A percentile compares a stretch with the other conserved stretches of the same genome.
These are phyloP conservation scores for Starmerella ratchasimensis DNA, from an alignment of 805 yeast species.

Conservation along the genomic window DNA sequence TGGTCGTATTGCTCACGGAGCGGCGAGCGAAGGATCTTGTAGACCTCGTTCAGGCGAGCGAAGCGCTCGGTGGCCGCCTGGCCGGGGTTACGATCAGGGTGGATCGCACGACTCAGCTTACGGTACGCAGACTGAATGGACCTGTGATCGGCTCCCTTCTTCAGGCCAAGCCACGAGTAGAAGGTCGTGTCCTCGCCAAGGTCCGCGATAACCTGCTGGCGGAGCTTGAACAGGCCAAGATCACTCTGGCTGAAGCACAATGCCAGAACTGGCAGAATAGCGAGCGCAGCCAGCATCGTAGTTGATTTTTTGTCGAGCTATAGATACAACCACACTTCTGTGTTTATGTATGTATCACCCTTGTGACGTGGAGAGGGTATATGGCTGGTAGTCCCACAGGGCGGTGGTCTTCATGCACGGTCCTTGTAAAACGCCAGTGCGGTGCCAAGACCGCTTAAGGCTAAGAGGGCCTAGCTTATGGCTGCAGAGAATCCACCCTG, in stretches of 20 bases:
- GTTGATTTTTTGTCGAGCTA: background rate
- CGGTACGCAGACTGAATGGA: constrained; percentile 37
- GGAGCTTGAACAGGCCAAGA: constrained; percentile 64
- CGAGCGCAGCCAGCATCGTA: constrained; percentile 1
- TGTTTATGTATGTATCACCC: too few relatives aligned
- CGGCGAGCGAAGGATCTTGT: constrained; percentile 51
- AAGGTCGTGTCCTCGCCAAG: constrained; percentile 50
- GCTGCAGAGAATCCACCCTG: too few relatives aligned
- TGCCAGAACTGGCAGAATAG: constrained; percentile 16
- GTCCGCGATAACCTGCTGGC: constrained; percentile 47
- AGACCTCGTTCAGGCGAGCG: constrained; percentile 62
- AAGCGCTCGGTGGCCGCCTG: constrained; percentile 51
- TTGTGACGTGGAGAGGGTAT: too few relatives aligned
- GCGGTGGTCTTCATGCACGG: too few relatives aligned
- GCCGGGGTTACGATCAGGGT: constrained; percentile 65
- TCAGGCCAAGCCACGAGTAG: constrained; percentile 43
- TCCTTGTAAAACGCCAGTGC: too few relatives aligned
- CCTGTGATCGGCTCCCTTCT: constrained; percentile 18
- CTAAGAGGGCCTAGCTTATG: too few relatives aligned
- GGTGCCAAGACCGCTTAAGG: too few relatives aligned
- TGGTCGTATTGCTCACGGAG: constrained; percentile 68
- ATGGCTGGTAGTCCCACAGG: too few relatives aligned
- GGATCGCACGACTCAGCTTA: constrained; percentile 54
- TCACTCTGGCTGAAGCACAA: constrained; percentile 49
- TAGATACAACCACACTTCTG: too few relatives aligned